Percentiles rank a stretch among this genome's conserved stretches.
Conservation (phyloP, 1,284 basidiomycete species). For the Ganoderma multipileum region DNA sequence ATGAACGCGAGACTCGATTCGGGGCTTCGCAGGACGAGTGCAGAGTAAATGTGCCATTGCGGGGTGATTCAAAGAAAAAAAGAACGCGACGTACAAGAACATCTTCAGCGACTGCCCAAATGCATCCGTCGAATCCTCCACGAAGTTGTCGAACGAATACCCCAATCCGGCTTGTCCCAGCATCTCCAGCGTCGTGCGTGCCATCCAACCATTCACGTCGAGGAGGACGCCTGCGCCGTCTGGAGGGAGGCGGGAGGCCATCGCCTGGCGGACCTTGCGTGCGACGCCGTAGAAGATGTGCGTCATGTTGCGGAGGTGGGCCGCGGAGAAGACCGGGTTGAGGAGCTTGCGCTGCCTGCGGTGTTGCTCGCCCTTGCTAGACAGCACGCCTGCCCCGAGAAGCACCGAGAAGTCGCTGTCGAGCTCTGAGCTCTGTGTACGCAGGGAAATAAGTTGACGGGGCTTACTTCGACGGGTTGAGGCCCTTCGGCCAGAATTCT, state of each 20-base stretch:
- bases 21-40: neutral
- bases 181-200: conserved; percentile 17
- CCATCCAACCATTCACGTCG: conserved; percentile 18
- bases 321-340: conserved; percentile 3
- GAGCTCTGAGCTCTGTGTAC: too few relatives aligned
- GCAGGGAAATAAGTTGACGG: neutral
- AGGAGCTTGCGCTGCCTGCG: conserved; percentile 7
- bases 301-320: conserved; percentile 12
- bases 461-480: conserved; percentile 6
- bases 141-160: conserved; percentile 20
- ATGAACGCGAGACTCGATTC: neutral
- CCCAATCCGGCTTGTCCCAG: conserved; percentile 21
- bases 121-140: conserved; percentile 17
- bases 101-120: conserved; percentile 33
- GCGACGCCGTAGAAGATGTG: conserved; percentile 11
- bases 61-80: neutral
- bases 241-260: conserved; percentile 7
- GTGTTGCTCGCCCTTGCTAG: conserved; percentile 1
- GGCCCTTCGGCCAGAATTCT: conserved; percentile 4
- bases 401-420: conserved; percentile 2
- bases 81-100: conserved; percentile 28
- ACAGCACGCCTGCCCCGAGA: conserved; percentile 6
- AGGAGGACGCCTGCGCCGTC: neutral
- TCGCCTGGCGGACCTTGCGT: neutral
- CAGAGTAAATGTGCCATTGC: neutral